Evolutionary conservation across 805 yeast species (phyloP).

Genomic region (Hanseniaspora valbyensis): DNA sequence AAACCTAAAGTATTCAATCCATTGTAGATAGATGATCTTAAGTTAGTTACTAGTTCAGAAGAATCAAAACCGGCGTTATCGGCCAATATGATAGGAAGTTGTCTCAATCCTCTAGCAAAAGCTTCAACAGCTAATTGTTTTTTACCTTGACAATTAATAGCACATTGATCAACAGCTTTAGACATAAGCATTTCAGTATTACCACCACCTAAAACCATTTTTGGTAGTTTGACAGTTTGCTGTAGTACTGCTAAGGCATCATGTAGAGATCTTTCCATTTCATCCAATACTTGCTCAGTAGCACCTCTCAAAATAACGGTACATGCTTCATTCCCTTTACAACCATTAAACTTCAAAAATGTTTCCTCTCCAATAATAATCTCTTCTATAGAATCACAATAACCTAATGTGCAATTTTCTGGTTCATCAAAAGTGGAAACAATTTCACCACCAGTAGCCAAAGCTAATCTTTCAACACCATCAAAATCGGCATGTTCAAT

Average conservation of each 20-base stretch:
- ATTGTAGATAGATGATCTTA: slow-evolving; percentile 73
- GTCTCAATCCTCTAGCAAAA: slow-evolving; percentile 87
- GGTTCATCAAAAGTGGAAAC: slow-evolving; percentile 93
- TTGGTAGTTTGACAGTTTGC: slow-evolving; percentile 85
- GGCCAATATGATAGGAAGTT: slow-evolving; percentile 87
- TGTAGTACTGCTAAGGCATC: slow-evolving; percentile 93
- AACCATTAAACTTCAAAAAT: slow-evolving; percentile 88
- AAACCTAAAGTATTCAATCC: slow-evolving; percentile 89
- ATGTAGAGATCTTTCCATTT: slow-evolving; percentile 92
- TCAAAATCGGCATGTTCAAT: slow-evolving; percentile 98
- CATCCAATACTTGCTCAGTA: slow-evolving; percentile 90
- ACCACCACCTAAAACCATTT: slow-evolving; percentile 91
- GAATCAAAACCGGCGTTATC: slow-evolving; percentile 97
- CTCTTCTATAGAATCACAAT: slow-evolving; percentile 84
- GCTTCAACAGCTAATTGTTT: slow-evolving; percentile 89
- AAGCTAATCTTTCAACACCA: slow-evolving; percentile 91
- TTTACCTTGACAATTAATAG: slow-evolving; percentile 87
- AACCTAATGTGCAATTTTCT: slow-evolving; percentile 72
- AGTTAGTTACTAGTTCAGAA: slow-evolving; percentile 77
- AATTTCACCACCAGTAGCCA: slow-evolving; percentile 97
- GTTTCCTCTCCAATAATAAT: slow-evolving; percentile 85
- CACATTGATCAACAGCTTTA: slow-evolving; percentile 85
- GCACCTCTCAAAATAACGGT: slow-evolving; percentile 94
- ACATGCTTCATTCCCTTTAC: slow-evolving; percentile 91
- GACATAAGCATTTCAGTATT: slow-evolving; percentile 95